A percentile compares a stretch with the other conserved stretches of the same genome.
Conservation (phyloP, 768 basidiomycete genomes). For the Boletus vinaceobasis region DNA sequence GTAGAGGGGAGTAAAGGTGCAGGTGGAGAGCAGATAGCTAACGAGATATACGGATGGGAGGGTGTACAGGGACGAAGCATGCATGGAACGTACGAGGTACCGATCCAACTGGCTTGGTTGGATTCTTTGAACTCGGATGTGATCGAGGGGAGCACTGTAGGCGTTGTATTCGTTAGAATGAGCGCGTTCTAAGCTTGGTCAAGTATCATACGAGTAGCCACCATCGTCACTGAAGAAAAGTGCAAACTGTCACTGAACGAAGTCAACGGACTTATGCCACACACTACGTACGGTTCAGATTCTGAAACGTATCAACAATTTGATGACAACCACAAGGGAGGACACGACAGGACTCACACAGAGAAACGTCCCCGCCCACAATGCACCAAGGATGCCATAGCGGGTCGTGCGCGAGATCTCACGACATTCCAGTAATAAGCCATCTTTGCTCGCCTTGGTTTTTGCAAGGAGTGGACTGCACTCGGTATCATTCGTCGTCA, state of each 20-base stretch:
- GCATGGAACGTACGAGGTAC: constrained; percentile 18
- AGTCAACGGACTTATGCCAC: not conserved
- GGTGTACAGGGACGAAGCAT: not conserved
- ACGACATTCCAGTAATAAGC: constrained; percentile 44
- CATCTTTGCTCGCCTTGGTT: not conserved
- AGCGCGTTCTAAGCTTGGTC: not conserved
- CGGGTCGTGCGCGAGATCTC: constrained; percentile 58
- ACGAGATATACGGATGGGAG: not conserved
- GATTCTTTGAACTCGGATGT: constrained; percentile 26
- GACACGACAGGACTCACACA: constrained; percentile 44
- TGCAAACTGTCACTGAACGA: not conserved
- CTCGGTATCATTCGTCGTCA: constrained; percentile 17
- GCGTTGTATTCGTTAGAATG: not conserved
- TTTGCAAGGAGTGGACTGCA: constrained; percentile 26
- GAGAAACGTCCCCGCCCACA: constrained; percentile 70
- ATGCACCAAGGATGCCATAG: constrained; percentile 60
- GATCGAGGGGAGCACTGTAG: constrained; percentile 13
- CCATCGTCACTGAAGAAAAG: constrained; percentile 18
- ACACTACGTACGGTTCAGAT: constrained; percentile 11
- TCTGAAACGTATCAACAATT: not conserved
- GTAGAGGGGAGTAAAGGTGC: constrained; percentile 78
- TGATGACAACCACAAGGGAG: not conserved
- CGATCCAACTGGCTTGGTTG: constrained; percentile 29
- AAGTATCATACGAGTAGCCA: constrained; percentile 17
- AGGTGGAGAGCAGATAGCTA: constrained; percentile 65